Base-by-base conservation (phyloP, 2,329 filamentous ascomycete genomes). In the Ophiocordyceps robertsii region DNA sequence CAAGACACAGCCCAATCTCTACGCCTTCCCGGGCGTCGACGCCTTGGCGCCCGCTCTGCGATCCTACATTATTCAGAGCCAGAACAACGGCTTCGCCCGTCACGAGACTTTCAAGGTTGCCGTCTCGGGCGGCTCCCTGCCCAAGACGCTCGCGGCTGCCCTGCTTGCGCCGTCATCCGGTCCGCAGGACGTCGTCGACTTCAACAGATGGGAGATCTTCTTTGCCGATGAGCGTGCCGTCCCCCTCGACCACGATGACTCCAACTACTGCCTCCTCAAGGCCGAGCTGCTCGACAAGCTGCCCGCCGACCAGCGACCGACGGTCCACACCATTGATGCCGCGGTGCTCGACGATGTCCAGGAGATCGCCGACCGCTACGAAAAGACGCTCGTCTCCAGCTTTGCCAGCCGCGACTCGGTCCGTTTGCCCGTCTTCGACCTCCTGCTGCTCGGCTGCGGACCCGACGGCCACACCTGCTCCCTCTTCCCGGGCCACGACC, bases 391-490 rank as follows among this genome's bases (percentile, higher is more conserved):
- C 38, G 89, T 95, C 55, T 72, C 69, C 47, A 82, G 80, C 52
- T 98, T 98, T 57, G 92, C 92, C 14, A 82, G 82, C 49, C 83
- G 90, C 59, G 92, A 98, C 66, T 92, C 84, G 49, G 90, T 98
- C 60, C 89, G 87, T 64, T 72, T 95, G 38, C 92, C 92, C 52
- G 84, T 95, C 57, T 98, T 96, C 62, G 92, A 98, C 61, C 76
- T 98, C 42, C 72, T 98, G 43, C 77, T 98, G 36, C 79, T 98
- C 36, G 92, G 92, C 54, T 94, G 86, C 60, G 92, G 92, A 0
- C 90, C 92, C 13, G 92, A 96, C 62, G 92, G 92, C 41, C 92
- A 98, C 68, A 96, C 92, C 30, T 96, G 92, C 79, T 92, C 84
- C 54, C 71, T 98, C 41, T 98, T 98, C 71, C 92, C 92, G 6